These are phyloP conservation scores for Leishmania martiniquensis DNA, from an alignment of 208 protist species.

Conservation along the genomic window DNA sequence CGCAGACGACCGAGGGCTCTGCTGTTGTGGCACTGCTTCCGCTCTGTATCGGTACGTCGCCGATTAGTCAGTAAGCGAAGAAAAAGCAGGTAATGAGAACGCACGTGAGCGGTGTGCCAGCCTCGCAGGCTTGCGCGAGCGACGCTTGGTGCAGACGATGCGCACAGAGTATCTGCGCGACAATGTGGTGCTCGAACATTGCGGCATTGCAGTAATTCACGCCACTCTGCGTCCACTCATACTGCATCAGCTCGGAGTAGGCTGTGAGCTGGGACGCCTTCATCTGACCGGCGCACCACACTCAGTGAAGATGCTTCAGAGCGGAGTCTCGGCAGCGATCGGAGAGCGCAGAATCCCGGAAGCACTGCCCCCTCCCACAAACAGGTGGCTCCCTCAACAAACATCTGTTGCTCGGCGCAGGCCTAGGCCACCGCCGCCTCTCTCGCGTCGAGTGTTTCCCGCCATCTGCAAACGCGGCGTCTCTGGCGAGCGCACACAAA, in stretches of 20 bases:
- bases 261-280: constrained; percentile 34
- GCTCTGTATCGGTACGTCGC: constrained; percentile 7
- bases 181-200: constrained; percentile 56
- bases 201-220: constrained; percentile 80
- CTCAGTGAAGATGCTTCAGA: constrained; percentile 46
- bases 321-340: constrained; percentile 56
- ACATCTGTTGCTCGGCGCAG: constrained; percentile 30
- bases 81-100: constrained; percentile 50
- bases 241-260: constrained; percentile 35
- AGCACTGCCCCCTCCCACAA: constrained; percentile 43
- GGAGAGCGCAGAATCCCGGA: constrained; percentile 58
- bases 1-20: constrained; percentile 10
- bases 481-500: constrained; percentile 67
- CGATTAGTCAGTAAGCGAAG: constrained; percentile 65
- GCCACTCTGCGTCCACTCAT: constrained; percentile 62
- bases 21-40: constrained; percentile 11
- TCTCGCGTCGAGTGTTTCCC: constrained; percentile 42
- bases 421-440: constrained; percentile 36
- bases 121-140: constrained; percentile 37
- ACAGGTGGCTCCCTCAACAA: constrained; percentile 35
- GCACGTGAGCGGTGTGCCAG: constrained; percentile 58
- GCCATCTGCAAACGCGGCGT: constrained; percentile 43
- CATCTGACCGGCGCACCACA: constrained; percentile 53
- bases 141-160: constrained; percentile 36
- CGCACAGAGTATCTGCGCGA: constrained; percentile 45